Evolutionary conservation across 306 rosid genomes (phyloP).

Genomic region (Erythrophleum fordii): DNA sequence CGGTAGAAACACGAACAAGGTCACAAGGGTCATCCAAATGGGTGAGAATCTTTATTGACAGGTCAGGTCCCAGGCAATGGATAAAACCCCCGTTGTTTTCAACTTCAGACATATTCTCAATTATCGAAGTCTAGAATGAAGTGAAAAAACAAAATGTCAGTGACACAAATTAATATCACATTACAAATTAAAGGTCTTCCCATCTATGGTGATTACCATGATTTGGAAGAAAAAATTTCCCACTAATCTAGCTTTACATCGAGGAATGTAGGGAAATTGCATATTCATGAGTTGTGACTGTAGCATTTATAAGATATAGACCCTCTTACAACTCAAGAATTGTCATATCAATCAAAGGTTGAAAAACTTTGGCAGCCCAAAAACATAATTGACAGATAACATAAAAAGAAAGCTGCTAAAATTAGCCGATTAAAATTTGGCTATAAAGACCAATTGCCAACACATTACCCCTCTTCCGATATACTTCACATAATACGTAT

Average conservation of each 20-base stretch:
- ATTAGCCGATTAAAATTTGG: background rate
- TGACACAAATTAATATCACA: background rate
- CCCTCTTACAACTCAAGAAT: constrained; percentile 5
- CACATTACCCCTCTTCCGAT: background rate
- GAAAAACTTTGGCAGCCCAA: constrained; percentile 23
- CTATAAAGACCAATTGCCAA: background rate
- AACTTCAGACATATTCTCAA: constrained; percentile 47
- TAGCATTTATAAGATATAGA: background rate
- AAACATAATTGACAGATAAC: constrained; percentile 16
- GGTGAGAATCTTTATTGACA: constrained; percentile 55
- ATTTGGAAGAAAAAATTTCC: background rate
- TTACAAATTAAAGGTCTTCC: background rate
- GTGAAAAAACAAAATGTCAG: constrained; percentile 27
- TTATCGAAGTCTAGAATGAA: constrained; percentile 30
- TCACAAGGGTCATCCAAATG: constrained; percentile 71
- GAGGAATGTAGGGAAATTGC: constrained; percentile 5
- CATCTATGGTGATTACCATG: background rate
- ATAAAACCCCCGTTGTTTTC: constrained; percentile 45
- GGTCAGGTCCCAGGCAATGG: constrained; percentile 55
- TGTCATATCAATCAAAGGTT: background rate
- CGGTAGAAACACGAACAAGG: constrained; percentile 55
- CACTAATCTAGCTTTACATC: background rate
- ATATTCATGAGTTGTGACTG: background rate
- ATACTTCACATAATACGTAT: background rate
- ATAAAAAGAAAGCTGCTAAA: background rate